Evolutionary conservation across 176 grass and related monocot genomes (phyloP).

Genomic region (Calamus simplicifolius): DNA sequence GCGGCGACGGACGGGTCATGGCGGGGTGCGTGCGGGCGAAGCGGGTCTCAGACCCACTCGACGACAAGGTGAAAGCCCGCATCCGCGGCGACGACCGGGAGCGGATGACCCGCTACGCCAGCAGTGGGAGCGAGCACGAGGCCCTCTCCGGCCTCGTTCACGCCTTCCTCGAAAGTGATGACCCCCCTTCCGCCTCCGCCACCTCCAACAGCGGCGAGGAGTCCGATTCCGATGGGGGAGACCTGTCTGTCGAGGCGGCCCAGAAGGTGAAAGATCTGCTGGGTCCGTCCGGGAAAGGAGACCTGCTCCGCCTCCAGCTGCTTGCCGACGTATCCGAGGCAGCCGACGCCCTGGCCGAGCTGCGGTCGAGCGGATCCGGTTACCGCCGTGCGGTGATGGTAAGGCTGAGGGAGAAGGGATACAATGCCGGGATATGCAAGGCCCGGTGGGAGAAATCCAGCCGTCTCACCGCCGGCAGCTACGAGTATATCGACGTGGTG

Average conservation of each 20-base stretch:
- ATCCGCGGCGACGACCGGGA: no score
- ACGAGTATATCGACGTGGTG: conserved; percentile 14
- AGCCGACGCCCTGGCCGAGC: no score
- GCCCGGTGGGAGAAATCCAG: conserved; percentile 1
- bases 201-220: neutral
- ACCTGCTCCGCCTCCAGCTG: no score
- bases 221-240: neutral
- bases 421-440: conserved; percentile 15
- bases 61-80: no score
- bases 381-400: neutral
- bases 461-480: conserved; percentile 4
- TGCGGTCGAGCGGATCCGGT: no score
- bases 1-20: no score
- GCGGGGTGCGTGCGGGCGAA: no score
- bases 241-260: neutral
- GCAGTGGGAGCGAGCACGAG: neutral
- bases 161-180: conserved; percentile 8
- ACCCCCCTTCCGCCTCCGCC: neutral
- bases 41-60: no score
- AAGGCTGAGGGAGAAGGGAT: conserved; percentile 3
- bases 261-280: no score
- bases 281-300: no score
- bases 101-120: no score
- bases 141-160: conserved; percentile 9
- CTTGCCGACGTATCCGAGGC: no score